Percentiles rank a stretch among this genome's conserved stretches.
These are phyloP conservation scores for Starmera stellimalicola DNA, from an alignment of 1,139 yeast genomes.

Conservation along the genomic window DNA sequence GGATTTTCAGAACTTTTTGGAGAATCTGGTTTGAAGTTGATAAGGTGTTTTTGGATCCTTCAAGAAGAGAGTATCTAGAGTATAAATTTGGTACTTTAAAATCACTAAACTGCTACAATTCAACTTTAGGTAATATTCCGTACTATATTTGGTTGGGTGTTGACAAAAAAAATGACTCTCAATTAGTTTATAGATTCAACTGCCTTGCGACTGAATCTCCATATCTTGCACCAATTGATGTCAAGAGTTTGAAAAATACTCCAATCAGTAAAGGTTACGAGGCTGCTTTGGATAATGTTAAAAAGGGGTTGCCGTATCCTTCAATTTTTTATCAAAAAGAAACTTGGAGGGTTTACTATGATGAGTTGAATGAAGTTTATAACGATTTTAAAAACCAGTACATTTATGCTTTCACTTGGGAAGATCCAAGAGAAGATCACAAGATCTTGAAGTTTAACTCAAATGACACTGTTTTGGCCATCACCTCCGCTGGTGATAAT, in stretches of 20 bases:
- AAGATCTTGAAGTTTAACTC: conserved; percentile 49
- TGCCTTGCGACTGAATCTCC: conserved; percentile 77
- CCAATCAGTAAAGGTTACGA: conserved; percentile 56
- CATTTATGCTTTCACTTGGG: conserved; percentile 86
- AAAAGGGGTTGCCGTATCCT: conserved; percentile 66
- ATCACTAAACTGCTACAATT: conserved; percentile 59
- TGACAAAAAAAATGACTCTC: conserved; percentile 53
- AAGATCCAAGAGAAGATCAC: conserved; percentile 77
- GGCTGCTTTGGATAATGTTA: conserved; percentile 56
- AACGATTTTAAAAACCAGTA: conserved; percentile 69
- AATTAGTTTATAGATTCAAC: conserved; percentile 54
- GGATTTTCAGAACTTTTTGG: conserved; percentile 78
- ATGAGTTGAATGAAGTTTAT: conserved; percentile 58
- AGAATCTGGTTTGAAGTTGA: conserved; percentile 84
- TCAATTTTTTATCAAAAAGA: conserved; percentile 69
- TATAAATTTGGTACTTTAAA: conserved; percentile 74
- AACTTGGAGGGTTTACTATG: conserved; percentile 73
- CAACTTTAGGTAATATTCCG: conserved; percentile 60
- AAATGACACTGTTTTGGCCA: conserved; percentile 68
- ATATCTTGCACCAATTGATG: conserved; percentile 50
- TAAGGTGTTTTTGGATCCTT: conserved; percentile 67
- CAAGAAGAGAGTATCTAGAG: conserved; percentile 76
- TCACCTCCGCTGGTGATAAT: conserved; percentile 83
- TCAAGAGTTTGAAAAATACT: conserved; percentile 12
- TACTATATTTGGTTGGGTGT: conserved; percentile 81